Percentiles rank a stretch among this genome's conserved stretches.
These are phyloP conservation scores for Spergularia bocconei DNA, from an alignment of 148 eudicot genomes.

Conservation along the genomic window DNA sequence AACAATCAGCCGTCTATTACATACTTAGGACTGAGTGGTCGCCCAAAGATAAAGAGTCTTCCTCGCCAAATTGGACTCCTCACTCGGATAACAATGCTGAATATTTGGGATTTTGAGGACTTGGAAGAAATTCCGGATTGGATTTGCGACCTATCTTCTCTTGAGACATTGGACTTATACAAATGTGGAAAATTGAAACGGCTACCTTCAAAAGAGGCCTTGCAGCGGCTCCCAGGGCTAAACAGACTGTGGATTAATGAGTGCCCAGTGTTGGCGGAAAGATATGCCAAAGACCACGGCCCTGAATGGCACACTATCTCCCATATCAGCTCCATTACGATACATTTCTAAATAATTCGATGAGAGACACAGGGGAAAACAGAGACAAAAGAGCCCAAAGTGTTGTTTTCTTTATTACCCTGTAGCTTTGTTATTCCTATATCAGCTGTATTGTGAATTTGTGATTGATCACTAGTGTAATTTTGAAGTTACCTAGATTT, in stretches of 20 bases:
- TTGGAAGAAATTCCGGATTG: conserved; percentile 15
- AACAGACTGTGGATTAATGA: neutral
- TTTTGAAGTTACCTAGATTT: too few relatives aligned
- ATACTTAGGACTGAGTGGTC: neutral
- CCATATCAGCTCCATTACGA: neutral
- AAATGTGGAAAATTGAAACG: neutral
- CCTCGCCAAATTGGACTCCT: conserved; percentile 1
- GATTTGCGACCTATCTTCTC: conserved; percentile 11
- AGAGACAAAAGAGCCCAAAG: too few relatives aligned
- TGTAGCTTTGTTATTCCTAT: neutral
- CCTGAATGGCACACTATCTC: conserved; percentile 5
- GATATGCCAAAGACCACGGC: neutral
- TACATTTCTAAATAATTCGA: neutral
- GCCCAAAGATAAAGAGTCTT: conserved; percentile 7
- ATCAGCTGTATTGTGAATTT: too few relatives aligned
- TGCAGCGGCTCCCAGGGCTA: neutral
- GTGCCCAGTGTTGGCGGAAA: conserved; percentile 3
- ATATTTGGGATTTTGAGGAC: neutral
- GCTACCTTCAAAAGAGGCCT: conserved; percentile 10
- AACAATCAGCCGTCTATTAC: neutral
- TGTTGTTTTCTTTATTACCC: too few relatives aligned
- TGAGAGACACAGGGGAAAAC: too few relatives aligned
- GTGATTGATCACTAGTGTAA: too few relatives aligned
- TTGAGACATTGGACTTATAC: neutral
- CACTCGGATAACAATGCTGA: neutral